Evolutionary conservation across 2,329 filamentous ascomycete species (phyloP), one percentile per base, ranked within the genome.

Genomic region (Alternaria dauci): DNA sequence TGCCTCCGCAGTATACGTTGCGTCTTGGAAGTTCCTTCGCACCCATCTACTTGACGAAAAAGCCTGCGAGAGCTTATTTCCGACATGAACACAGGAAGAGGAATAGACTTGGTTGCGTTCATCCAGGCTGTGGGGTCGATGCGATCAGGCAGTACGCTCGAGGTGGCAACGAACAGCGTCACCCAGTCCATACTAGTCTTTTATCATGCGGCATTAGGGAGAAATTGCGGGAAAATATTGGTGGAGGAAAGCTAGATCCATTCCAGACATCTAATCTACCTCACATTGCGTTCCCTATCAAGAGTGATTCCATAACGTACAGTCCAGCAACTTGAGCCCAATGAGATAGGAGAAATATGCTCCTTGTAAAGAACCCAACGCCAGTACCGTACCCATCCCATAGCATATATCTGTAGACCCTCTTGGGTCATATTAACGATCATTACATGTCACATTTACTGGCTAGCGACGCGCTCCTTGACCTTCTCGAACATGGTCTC

Each of bases 401-500:
- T 60, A 18, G 47, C 34, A 57, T 55, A 53, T 53, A 54, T 25
- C 51, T 39, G 36, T 56, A 55, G 25, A 59, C 50, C 52, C 48
- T 56, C 42, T 57, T 44, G 47, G 53, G 50, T 25, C 41, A 8
- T 36, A 38, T 41, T 36, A 48, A 46, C 50, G 11, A 50, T 50
- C 39, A 59, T 34, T n/a, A 48, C 36, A 34, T 38, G 25, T 20
- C 18, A 36, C 43, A 44, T 55, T 62, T 76, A 78, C 65, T 77
- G 71, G 72, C 70, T 73, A 39, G 74, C 70, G 52, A 77, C 66
- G 50, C 75, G 75, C 61, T 72, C 71, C 74, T 77, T 77, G 66
- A 77, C 72, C 66, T 89, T 84, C 68, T 89, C 81, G 65, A 91
- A 79, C 73, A 85, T 81, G 54, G 79, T 79, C 74, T 84, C 81